phyloP scores from a whole-genome alignment of 2,329 filamentous ascomycete genomes.

The Curvularia eragrostidis region DNA sequence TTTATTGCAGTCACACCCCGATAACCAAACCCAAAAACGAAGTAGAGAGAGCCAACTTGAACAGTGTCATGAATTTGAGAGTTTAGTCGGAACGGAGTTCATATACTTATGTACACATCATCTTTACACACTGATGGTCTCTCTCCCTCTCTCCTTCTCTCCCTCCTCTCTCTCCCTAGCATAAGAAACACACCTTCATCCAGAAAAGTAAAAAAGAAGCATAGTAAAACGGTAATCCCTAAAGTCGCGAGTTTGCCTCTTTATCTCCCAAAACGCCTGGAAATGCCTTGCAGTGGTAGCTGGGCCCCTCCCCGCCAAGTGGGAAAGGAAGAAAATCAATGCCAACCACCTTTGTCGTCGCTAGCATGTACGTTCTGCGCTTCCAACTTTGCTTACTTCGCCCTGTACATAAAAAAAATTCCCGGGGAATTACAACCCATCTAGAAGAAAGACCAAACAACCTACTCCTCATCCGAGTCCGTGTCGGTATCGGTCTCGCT shows the following conservation, averaged over 20 bases:
- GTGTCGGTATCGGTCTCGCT: conserved; percentile 59
- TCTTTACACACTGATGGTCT: conserved; percentile 16
- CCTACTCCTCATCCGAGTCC: conserved; percentile 52
- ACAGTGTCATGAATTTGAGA: too few species aligned
- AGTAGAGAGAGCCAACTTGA: too few species aligned
- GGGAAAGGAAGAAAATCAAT: conserved; percentile 1
- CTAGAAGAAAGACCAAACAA: not conserved
- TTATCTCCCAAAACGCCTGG: conserved; percentile 34
- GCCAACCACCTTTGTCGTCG: conserved; percentile 3
- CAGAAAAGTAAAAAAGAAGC: too few species aligned
- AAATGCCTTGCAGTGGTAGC: conserved; percentile 30
- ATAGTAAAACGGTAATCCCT: conserved; percentile 13
- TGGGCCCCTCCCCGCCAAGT: conserved; percentile 5
- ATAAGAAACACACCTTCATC: conserved; percentile 7
- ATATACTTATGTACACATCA: conserved; percentile 21
- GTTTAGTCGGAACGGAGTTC: too few species aligned
- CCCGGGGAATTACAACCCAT: not conserved
- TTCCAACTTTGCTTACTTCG: not conserved
- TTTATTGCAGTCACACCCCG: too few species aligned
- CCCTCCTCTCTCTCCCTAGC: not conserved
- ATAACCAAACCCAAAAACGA: too few species aligned
- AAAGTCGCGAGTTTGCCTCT: conserved; percentile 3
- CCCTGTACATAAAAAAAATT: not conserved
- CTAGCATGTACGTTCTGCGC: conserved; percentile 9
- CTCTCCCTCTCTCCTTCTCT: conserved; percentile 4